Evolutionary conservation across 768 basidiomycete species (phyloP).

Genomic region (Lentinula aciculospora): DNA sequence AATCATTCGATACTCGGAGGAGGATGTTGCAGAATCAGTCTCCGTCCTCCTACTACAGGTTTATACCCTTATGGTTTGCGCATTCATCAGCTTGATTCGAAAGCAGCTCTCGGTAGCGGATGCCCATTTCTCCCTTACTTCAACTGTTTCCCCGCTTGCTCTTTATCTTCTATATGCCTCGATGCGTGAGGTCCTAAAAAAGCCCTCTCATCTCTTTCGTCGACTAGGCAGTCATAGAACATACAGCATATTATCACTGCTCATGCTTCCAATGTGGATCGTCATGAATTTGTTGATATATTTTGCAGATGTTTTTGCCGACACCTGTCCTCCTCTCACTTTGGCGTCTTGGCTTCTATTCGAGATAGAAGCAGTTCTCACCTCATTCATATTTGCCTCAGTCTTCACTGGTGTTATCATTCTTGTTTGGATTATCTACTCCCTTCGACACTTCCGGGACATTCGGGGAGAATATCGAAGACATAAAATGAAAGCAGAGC

Average conservation of each 20-base stretch:
- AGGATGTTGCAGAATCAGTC: slow-evolving; percentile 2
- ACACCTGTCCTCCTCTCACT: slow-evolving; percentile 3
- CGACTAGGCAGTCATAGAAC: not conserved
- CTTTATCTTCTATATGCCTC: slow-evolving; percentile 7
- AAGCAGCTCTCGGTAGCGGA: slow-evolving; percentile 6
- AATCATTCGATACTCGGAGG: slow-evolving; percentile 7
- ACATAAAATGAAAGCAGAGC: not conserved
- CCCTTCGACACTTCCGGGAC: slow-evolving; percentile 6
- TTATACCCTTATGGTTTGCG: slow-evolving; percentile 3
- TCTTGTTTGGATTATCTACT: not conserved
- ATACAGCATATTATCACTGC: not conserved
- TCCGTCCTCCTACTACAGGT: slow-evolving; percentile 7
- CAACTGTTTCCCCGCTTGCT: slow-evolving; percentile 8
- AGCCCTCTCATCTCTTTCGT: not conserved
- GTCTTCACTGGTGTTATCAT: not conserved
- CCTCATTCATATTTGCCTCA: slow-evolving; percentile 1
- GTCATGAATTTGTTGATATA: slow-evolving; percentile 3
- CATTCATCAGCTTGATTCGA: slow-evolving; percentile 6
- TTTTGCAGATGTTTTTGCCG: slow-evolving; percentile 4
- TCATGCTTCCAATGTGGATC: slow-evolving; percentile 6
- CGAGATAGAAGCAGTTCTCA: not conserved
- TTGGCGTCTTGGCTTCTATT: slow-evolving; percentile 4
- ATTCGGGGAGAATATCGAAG: slow-evolving; percentile 6
- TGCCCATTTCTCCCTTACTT: slow-evolving; percentile 8
- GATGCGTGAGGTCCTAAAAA: not conserved